phyloP scores from a whole-genome alignment of 2,329 filamentous ascomycete genomes.

The Sphaerulina populicola region DNA sequence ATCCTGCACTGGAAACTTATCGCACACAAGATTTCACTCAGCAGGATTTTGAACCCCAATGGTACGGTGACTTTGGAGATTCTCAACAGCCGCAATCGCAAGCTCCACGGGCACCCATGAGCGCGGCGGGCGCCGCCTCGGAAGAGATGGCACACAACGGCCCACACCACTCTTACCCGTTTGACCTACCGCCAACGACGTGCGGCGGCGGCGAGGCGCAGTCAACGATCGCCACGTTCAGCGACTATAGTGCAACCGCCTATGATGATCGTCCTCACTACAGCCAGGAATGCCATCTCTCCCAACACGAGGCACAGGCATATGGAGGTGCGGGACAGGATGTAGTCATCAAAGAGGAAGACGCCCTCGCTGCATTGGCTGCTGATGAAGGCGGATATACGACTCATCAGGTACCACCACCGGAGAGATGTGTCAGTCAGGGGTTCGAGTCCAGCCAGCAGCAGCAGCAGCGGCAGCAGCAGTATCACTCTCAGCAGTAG shows the following conservation, averaged over 20 bases:
- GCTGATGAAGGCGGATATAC: constrained; percentile 8
- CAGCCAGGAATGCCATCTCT: constrained; percentile 2
- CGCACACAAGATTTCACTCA: constrained; percentile 1
- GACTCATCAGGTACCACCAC: neutral
- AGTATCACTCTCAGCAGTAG: neutral
- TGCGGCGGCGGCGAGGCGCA: neutral
- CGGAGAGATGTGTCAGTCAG: neutral
- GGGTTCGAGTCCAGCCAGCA: neutral
- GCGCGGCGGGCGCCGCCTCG: neutral
- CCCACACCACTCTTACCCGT: neutral
- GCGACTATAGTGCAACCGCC: neutral
- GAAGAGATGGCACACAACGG: neutral
- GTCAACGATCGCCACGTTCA: neutral
- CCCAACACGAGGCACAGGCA: constrained; percentile 10
- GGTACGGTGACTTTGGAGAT: constrained; percentile 2
- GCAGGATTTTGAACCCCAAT: constrained; percentile 6
- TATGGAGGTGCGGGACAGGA: constrained; percentile 18
- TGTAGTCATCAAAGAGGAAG: constrained; percentile 5
- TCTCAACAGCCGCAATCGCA: neutral
- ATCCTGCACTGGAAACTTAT: constrained; percentile 23
- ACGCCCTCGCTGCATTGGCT: constrained; percentile 8
- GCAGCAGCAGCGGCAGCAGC: no score
- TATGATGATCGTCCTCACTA: constrained; percentile 1
- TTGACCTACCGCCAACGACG: neutral
- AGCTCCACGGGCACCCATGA: constrained; percentile 4